Percentiles rank a stretch among this genome's conserved stretches.
phyloP scores from a whole-genome alignment of 352 stramenopile genomes.

The Pythium apleroticum region DNA sequence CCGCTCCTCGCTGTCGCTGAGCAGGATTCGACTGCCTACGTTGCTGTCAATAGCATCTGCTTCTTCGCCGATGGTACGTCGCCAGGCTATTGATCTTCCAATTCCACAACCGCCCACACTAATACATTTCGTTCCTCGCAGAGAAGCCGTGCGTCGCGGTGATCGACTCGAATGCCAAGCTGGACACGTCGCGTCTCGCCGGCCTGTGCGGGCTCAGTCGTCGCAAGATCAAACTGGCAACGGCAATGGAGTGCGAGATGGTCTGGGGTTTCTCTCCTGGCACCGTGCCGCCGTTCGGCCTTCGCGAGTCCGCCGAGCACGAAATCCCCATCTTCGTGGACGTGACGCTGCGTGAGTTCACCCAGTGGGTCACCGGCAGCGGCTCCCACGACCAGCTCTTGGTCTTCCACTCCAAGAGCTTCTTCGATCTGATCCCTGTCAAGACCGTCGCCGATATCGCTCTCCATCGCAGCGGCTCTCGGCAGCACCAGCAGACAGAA shows the following conservation, averaged over 20 bases:
- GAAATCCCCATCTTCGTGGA: conserved; percentile 44
- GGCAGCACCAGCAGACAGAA: not conserved
- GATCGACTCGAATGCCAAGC: conserved; percentile 53
- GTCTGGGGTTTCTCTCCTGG: conserved; percentile 68
- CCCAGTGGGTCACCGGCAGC: conserved; percentile 48
- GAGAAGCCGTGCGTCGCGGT: conserved; percentile 54
- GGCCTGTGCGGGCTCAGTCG: conserved; percentile 48
- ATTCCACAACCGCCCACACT: no score
- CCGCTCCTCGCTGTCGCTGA: conserved; percentile 32
- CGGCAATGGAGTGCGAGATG: conserved; percentile 47
- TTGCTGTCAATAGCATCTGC: conserved; percentile 72
- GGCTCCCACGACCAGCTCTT: conserved; percentile 46
- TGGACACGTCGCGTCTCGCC: conserved; percentile 61
- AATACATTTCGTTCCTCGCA: no score
- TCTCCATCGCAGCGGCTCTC: conserved; percentile 19
- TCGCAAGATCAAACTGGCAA: conserved; percentile 70
- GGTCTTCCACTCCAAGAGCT: conserved; percentile 39
- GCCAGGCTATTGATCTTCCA: not conserved
- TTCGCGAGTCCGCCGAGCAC: conserved; percentile 19
- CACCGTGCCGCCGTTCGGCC: conserved; percentile 61
- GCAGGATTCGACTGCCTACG: conserved; percentile 30
- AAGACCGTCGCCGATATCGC: conserved; percentile 42
- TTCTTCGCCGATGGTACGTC: conserved; percentile 65
- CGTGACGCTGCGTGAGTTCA: conserved; percentile 31
- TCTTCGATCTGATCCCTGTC: conserved; percentile 42